Base-by-base conservation (phyloP, 257 asterid genomes). In the Solanum lycopersicoides region DNA sequence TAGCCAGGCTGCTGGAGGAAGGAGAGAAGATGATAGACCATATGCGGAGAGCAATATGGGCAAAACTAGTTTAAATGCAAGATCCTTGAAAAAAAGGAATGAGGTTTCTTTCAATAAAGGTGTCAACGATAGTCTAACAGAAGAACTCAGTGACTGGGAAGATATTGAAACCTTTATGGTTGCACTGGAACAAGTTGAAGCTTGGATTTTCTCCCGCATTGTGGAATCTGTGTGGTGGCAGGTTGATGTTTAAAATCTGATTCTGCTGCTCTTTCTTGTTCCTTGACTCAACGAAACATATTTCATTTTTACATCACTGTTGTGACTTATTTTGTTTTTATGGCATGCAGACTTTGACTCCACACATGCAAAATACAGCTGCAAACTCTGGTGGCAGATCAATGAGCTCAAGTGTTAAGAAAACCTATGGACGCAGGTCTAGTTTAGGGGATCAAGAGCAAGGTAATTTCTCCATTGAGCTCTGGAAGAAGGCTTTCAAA, bases 171-270 rank as follows among this genome's bases (percentile, higher is more conserved):
- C 97, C 37, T 92, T 97, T 88, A 91, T 91, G 87, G 89, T 92
- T 39, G 95, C 98, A 13, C 89, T 97, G 23, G 99, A 97, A 87
- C 94, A 92, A 88, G 91, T 95, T 32, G 99, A 97, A 92, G 93
- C 98, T 83, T 97, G 99, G 99, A 91, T 97, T 86, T 97, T 97
- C 91, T 91, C 96, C 85, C 91, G 97, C 68, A 93, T 95, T 35
- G 96, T 95, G 11, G 97, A 97, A 94, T 97, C 98, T 47, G 84
- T 97, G 50, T 97, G 99, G 99, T 97, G 99, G 99, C 99, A 97
- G 99, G 99, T 97, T 84, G 32, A 37, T 30, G 83, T 86, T 83
- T 73, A 28, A 39, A 72, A 47, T 72, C 42, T 35, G 35, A 20
- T 85, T 85, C 45, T 25, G 15, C 66, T 25, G 47, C 34, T 30